Evolutionary conservation across 2,329 filamentous ascomycete species (phyloP), one percentile per base, ranked within the genome.

Genomic region (Fusarium sp.): DNA sequence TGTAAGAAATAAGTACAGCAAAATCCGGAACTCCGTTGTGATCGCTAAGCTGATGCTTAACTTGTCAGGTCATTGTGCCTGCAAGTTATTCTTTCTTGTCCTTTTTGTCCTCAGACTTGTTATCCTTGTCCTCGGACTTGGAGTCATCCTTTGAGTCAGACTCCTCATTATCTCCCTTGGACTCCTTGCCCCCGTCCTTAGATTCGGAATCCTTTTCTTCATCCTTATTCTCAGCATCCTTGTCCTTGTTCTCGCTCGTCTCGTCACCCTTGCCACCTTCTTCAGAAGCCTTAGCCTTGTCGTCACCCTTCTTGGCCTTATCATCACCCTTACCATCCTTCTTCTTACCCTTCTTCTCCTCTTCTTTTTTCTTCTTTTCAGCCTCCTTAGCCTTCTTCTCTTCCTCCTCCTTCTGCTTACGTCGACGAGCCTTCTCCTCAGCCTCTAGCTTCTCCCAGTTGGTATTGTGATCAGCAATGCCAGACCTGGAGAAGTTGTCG

Each of bases 401-500:
- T 46, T 84, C 80, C 6, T 81, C 80, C 59, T 82, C 77, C 77
- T 83, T 81, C 66, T 81, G 77, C 73, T 80, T 81, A 68, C 76
- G 80, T 1, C 78, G 62, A 32, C 77, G 80, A 46, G 79, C 71
- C 67, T 73, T 82, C 68, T 86, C 84, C 57, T 83, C 77, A 7
- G 78, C 71, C 68, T 86, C 84, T 12, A 84, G 68, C 76, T 83
- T 82, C 10, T 74, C 78, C 86, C 86, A 88, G 70, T 88, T 80
- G 44, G 79, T 79, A 1, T 79, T 75, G 44, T 81, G 80, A 13
- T 82, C 76, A 30, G 80, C 80, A 32, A 74, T 75, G n/a, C 76
- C 80, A 1, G 73, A 38, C 53, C 76, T 75, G 60, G 79, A 77
- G 57, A 87, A 77, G 56, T 80, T 83, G 35, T 83, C 78, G 38